Evolutionary conservation across 2,329 filamentous ascomycete species (phyloP).

Genomic region (Onygenales sp.): DNA sequence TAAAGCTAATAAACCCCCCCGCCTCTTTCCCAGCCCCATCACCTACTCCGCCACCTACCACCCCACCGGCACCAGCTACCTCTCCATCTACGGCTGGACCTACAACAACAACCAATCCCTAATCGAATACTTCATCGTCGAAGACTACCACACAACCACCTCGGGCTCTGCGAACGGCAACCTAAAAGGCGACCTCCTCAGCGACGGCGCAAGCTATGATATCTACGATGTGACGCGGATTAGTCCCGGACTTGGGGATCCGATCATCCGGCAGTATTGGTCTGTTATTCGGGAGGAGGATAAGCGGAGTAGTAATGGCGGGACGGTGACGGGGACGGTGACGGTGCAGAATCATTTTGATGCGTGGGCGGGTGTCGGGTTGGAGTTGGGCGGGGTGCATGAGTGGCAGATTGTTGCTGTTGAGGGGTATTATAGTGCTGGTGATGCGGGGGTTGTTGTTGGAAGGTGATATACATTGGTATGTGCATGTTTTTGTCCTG

Average conservation of each 20-base stretch:
- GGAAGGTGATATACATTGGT: too few species aligned
- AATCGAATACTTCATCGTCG: slow-evolving; percentile 5
- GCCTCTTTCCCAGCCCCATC: slow-evolving; percentile 4
- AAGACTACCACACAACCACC: not conserved
- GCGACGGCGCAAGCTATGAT: slow-evolving; percentile 23
- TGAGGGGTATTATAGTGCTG: slow-evolving; percentile 14
- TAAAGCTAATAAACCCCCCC: too few species aligned
- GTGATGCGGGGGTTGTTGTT: not conserved
- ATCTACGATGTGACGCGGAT: slow-evolving; percentile 21
- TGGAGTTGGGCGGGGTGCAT: slow-evolving; percentile 18
- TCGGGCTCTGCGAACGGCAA: not conserved
- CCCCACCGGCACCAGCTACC: slow-evolving; percentile 13
- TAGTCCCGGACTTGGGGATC: slow-evolving; percentile 38
- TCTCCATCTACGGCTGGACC: slow-evolving; percentile 25
- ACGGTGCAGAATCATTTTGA: slow-evolving; percentile 24
- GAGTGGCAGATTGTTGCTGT: slow-evolving; percentile 26
- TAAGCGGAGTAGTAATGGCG: slow-evolving; percentile 20
- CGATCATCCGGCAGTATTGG: slow-evolving; percentile 47
- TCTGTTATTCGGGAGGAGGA: slow-evolving; percentile 18
- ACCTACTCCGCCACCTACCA: not conserved
- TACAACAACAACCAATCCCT: slow-evolving; percentile 10
- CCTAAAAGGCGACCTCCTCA: slow-evolving; percentile 18
- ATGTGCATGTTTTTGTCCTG: too few species aligned
- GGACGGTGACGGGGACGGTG: slow-evolving; percentile 11
- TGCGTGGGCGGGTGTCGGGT: slow-evolving; percentile 18